A percentile compares a stretch with the other conserved stretches of the same genome.
phyloP scores from a whole-genome alignment of 805 yeast genomes.

The Yamadazyma takamatsuzukensis region DNA sequence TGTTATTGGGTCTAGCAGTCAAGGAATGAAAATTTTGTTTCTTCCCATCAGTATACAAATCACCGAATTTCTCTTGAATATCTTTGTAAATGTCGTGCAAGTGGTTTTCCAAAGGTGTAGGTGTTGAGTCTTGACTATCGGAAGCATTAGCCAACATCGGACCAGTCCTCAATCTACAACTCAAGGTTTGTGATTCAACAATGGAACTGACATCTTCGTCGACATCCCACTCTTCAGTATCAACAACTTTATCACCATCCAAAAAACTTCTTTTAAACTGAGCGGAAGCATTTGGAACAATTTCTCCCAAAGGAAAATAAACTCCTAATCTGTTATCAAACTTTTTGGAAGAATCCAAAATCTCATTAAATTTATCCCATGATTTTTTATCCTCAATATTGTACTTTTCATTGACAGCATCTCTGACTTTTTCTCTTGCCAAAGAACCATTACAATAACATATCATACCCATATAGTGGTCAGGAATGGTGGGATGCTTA shows the following conservation, averaged over 20 bases:
- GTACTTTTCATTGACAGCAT: conserved; percentile 51
- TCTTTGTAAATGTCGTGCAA: conserved; percentile 22
- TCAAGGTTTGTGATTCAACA: conserved; percentile 81
- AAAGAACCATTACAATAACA: conserved; percentile 90
- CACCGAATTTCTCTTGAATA: conserved; percentile 33
- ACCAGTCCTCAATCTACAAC: conserved; percentile 76
- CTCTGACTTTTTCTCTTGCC: conserved; percentile 76
- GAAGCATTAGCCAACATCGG: conserved; percentile 56
- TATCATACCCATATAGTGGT: conserved; percentile 88
- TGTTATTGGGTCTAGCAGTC: conserved; percentile 58
- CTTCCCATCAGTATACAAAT: conserved; percentile 47
- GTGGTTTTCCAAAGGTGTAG: conserved; percentile 11
- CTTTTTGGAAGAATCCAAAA: conserved; percentile 38
- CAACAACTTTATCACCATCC: conserved; percentile 19
- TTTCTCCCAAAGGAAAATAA: conserved; percentile 88
- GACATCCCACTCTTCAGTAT: conserved; percentile 34
- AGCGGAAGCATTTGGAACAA: conserved; percentile 76
- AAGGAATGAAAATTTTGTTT: conserved; percentile 41
- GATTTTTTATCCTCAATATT: conserved; percentile 25
- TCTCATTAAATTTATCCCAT: conserved; percentile 63
- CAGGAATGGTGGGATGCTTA: conserved; percentile 76
- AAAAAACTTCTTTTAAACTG: conserved; percentile 54
- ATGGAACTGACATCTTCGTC: conserved; percentile 71
- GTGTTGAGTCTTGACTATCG: conserved; percentile 9
- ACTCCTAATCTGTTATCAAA: conserved; percentile 59